Conservation (phyloP, 768 basidiomycete species). For the Podaxis sp. region DNA sequence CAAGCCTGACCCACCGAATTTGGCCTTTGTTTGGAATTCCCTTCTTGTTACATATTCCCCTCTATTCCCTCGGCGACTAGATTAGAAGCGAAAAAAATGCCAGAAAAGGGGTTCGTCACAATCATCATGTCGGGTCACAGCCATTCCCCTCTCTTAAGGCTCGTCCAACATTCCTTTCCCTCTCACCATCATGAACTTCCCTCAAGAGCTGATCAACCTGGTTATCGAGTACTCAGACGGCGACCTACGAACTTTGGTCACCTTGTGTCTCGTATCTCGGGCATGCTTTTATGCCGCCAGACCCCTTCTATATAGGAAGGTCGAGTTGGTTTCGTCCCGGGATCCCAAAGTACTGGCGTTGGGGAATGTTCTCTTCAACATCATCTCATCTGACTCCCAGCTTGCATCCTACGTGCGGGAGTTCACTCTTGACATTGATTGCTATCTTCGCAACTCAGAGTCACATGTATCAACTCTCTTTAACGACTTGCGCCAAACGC, state of each 20-base stretch:
- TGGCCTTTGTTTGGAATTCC: background rate
- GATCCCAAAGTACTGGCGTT: background rate
- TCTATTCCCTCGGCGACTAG: background rate
- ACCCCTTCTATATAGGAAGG: constrained; percentile 7
- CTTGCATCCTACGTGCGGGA: constrained; percentile 6
- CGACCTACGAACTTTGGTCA: background rate
- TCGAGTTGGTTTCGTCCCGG: background rate
- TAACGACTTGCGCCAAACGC: background rate
- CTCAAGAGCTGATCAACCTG: constrained; percentile 7
- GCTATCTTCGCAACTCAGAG: background rate
- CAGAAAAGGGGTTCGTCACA: background rate
- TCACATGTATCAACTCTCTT: background rate
- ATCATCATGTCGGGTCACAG: background rate
- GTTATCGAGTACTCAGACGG: constrained; percentile 1
- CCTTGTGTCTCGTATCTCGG: constrained; percentile 6
- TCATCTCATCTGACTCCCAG: background rate
- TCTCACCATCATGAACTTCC: background rate
- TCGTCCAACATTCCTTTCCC: background rate
- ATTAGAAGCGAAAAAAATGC: background rate
- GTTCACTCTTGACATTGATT: background rate
- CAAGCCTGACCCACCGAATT: background rate
- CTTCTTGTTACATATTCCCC: background rate
- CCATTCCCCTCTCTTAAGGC: background rate
- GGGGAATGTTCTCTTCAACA: background rate
- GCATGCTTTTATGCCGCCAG: constrained; percentile 2